phyloP scores from a whole-genome alignment of 257 asterid genomes.

The Rhazya stricta region DNA sequence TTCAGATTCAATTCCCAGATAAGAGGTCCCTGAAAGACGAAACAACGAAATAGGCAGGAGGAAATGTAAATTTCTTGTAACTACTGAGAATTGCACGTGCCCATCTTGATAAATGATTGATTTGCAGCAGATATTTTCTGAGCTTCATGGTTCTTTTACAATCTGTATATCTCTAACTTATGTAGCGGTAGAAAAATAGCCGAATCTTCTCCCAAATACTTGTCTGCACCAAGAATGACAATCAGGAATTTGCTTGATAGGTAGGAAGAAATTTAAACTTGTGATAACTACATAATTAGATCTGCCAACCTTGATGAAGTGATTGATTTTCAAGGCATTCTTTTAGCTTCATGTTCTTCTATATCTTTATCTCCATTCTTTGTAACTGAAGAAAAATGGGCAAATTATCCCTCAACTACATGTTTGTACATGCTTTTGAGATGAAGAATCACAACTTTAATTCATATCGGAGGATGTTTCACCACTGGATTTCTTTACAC shows the following conservation, averaged over 20 bases:
- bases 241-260: no score
- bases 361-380: background rate
- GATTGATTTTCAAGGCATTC: background rate
- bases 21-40: background rate
- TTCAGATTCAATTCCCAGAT: slow-evolving; percentile 15
- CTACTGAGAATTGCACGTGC: background rate
- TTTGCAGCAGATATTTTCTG: background rate
- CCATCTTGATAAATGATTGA: slow-evolving; percentile 4
- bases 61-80: background rate
- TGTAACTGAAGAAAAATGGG: background rate
- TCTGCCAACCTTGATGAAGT: slow-evolving; percentile 8
- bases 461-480: background rate
- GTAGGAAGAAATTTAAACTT: no score
- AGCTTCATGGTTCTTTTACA: background rate
- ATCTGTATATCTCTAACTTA: no score
- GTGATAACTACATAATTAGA: no score
- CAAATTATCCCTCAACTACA: background rate
- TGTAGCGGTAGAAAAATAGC: no score
- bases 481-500: background rate
- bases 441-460: no score
- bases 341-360: background rate
- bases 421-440: background rate
- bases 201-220: no score
- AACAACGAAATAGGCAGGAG: slow-evolving; percentile 3
- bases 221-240: no score